Percentiles rank a stretch among this genome's conserved stretches.
phyloP scores from a whole-genome alignment of 345 rosid genomes.

The Sonneratia caseolaris region DNA sequence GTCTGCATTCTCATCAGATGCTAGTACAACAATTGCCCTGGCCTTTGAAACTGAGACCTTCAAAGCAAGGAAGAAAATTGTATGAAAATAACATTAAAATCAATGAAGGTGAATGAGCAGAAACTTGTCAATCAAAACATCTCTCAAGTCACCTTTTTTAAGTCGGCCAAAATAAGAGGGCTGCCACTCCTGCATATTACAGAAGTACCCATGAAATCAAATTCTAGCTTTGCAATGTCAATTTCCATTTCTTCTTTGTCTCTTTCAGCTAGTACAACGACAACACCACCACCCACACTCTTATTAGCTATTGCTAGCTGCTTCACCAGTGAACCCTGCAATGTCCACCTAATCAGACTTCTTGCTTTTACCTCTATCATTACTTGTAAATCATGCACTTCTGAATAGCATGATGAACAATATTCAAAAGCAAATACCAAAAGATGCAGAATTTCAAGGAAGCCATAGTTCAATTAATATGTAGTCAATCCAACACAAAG shows the following conservation, averaged over 20 bases:
- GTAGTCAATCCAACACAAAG: neutral
- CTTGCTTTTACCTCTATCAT: neutral
- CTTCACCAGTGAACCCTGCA: slow-evolving; percentile 87
- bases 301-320: slow-evolving; percentile 91
- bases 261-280: slow-evolving; percentile 82
- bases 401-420: neutral
- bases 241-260: slow-evolving; percentile 95
- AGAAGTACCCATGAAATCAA: slow-evolving; percentile 85
- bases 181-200: slow-evolving; percentile 95
- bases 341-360: slow-evolving; percentile 10
- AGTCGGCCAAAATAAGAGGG: slow-evolving; percentile 77
- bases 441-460: neutral
- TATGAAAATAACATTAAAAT: neutral
- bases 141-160: slow-evolving; percentile 49
- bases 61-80: slow-evolving; percentile 3
- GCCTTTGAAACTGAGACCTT: slow-evolving; percentile 93
- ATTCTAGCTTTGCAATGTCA: slow-evolving; percentile 76
- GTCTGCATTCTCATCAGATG: slow-evolving; percentile 89
- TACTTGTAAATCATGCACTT: neutral
- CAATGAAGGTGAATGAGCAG: neutral
- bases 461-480: neutral
- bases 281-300: slow-evolving; percentile 81
- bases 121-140: neutral
- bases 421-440: neutral
- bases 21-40: slow-evolving; percentile 72